These are phyloP conservation scores for Lecanicillium sp. DNA, from an alignment of 2,329 filamentous ascomycete genomes.

Conservation along the genomic window DNA sequence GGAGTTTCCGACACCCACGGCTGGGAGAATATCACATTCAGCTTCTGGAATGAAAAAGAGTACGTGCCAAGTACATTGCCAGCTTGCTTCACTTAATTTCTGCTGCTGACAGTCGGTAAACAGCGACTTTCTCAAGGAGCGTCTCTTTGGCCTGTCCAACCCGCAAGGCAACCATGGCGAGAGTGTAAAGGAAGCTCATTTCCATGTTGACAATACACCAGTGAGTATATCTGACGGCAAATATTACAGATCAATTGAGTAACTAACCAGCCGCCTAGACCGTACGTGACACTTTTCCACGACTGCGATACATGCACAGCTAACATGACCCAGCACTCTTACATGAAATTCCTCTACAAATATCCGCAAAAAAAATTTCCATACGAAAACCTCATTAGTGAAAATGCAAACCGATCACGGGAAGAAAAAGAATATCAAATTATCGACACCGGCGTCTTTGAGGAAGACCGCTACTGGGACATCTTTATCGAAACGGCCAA, in stretches of 20 bases:
- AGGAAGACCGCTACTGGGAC: conserved; percentile 90
- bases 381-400: conserved; percentile 77
- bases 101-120: conserved; percentile 22
- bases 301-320: conserved; percentile 10
- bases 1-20: conserved; percentile 89
- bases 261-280: conserved; percentile 29
- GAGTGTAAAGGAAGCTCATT: conserved; percentile 93
- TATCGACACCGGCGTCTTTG: conserved; percentile 78
- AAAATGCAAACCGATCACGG: conserved; percentile 71
- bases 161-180: conserved; percentile 96
- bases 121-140: conserved; percentile 88
- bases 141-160: conserved; percentile 90
- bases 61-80: too few species aligned
- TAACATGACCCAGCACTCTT: conserved; percentile 62
- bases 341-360: conserved; percentile 99
- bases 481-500: conserved; percentile 96
- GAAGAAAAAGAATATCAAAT: conserved; percentile 85
- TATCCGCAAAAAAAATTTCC: conserved; percentile 89
- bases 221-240: conserved; percentile 25
- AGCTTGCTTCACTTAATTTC: too few species aligned
- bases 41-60: conserved; percentile 98
- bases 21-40: conserved; percentile 84
- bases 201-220: conserved; percentile 92
- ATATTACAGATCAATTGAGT: too few species aligned
- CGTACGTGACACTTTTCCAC: conserved; percentile 23